These are phyloP conservation scores for Turnera subulata DNA, from an alignment of 345 rosid species.

Conservation along the genomic window DNA sequence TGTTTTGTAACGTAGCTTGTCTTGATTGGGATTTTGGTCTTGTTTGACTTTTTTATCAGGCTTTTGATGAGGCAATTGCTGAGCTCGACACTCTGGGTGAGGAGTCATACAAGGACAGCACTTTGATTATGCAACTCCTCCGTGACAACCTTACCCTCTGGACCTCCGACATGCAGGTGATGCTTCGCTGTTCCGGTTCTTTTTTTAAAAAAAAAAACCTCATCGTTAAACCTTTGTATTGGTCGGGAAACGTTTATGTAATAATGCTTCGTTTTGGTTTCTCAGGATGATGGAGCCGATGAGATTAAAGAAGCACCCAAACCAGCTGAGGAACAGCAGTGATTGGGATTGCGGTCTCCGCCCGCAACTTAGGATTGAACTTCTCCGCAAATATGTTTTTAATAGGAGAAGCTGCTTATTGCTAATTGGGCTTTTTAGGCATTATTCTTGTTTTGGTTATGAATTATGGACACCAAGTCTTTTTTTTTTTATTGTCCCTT, in stretches of 20 bases:
- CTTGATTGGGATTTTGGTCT: background rate
- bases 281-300: slow-evolving; percentile 86
- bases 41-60: slow-evolving; percentile 30
- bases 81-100: slow-evolving; percentile 92
- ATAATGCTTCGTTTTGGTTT: background rate
- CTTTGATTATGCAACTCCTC: slow-evolving; percentile 96
- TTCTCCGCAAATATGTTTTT: slow-evolving; percentile 61
- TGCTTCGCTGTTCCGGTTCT: too few relatives aligned
- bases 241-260: background rate
- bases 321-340: slow-evolving; percentile 52
- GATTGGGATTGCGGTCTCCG: slow-evolving; percentile 13
- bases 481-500: background rate
- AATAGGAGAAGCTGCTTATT: slow-evolving; percentile 52
- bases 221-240: background rate
- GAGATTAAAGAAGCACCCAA: slow-evolving; percentile 85
- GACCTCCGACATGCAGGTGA: slow-evolving; percentile 96
- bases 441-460: slow-evolving; percentile 44
- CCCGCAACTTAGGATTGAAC: slow-evolving; percentile 31
- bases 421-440: slow-evolving; percentile 35
- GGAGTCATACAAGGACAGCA: slow-evolving; percentile 95
- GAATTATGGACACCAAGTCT: slow-evolving; percentile 29
- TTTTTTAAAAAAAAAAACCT: too few relatives aligned
- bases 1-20: background rate
- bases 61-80: slow-evolving; percentile 90
- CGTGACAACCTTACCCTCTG: slow-evolving; percentile 94